phyloP scores from a whole-genome alignment of 2,329 filamentous ascomycete species.

The Stemphylium vesicarium region DNA sequence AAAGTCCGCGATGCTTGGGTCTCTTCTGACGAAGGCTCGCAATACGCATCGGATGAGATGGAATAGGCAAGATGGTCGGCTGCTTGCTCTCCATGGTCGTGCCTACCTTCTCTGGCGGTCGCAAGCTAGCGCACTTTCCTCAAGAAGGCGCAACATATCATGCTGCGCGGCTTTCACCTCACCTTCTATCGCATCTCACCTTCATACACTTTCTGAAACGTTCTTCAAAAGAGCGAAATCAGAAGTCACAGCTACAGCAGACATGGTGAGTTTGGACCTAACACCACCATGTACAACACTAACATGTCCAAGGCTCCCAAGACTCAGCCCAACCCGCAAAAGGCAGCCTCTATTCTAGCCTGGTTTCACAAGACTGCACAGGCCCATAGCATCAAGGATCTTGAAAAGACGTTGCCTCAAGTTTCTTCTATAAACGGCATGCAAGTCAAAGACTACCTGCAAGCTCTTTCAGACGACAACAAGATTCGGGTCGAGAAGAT shows the following conservation, averaged over 20 bases:
- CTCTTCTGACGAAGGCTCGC: background rate
- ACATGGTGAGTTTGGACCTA: conserved; percentile 18
- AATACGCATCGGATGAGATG: background rate
- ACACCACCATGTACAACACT: conserved; percentile 5
- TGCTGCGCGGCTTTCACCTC: too few relatives aligned
- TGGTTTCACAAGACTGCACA: conserved; percentile 66
- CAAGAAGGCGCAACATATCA: too few relatives aligned
- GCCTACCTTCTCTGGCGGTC: background rate
- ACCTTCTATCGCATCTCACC: too few relatives aligned
- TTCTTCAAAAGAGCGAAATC: too few relatives aligned
- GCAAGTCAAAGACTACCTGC: conserved; percentile 71
- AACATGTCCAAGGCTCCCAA: conserved; percentile 57
- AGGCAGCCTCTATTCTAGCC: conserved; percentile 63
- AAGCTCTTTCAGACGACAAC: conserved; percentile 66
- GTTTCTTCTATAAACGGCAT: conserved; percentile 69
- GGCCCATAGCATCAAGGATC: conserved; percentile 70
- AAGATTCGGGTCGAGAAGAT: conserved; percentile 72
- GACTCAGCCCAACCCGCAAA: conserved; percentile 62
- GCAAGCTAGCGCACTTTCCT: conserved; percentile 1
- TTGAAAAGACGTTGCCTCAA: conserved; percentile 68
- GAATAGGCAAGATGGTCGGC: background rate
- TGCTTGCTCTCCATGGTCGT: background rate
- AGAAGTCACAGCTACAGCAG: background rate
- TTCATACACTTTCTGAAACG: too few relatives aligned
- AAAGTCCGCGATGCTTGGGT: background rate